phyloP scores from a whole-genome alignment of 2,329 filamentous ascomycete genomes.

The Venturiaceae sp. region DNA sequence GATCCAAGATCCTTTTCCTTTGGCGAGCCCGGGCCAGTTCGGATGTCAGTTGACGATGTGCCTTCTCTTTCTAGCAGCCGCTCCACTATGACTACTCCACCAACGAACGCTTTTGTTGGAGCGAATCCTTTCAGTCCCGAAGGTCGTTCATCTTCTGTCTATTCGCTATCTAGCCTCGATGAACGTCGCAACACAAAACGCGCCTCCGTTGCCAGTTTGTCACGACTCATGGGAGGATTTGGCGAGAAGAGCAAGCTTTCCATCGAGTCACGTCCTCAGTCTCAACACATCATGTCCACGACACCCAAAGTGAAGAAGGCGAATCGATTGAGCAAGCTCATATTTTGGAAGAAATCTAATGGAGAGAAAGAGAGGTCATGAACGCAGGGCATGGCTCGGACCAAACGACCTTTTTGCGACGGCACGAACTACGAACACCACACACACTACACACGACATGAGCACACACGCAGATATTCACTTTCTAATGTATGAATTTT shows the following conservation, averaged over 20 bases:
- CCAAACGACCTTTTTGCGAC: not conserved
- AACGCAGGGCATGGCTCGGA: not conserved
- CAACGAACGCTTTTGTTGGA: slow-evolving; percentile 35
- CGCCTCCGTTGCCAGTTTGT: slow-evolving; percentile 67
- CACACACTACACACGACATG: not conserved
- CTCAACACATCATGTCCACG: slow-evolving; percentile 40
- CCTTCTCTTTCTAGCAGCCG: slow-evolving; percentile 68
- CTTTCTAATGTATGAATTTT: not conserved
- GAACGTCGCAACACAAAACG: slow-evolving; percentile 55
- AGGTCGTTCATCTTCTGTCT: slow-evolving; percentile 29
- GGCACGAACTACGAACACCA: not conserved
- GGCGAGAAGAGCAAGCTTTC: slow-evolving; percentile 67
- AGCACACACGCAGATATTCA: not conserved
- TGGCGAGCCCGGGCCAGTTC: slow-evolving; percentile 60
- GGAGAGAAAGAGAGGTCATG: not conserved
- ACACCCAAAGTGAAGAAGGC: slow-evolving; percentile 43
- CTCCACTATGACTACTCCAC: slow-evolving; percentile 61
- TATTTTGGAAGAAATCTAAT: slow-evolving; percentile 59
- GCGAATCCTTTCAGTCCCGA: slow-evolving; percentile 13
- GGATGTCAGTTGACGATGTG: slow-evolving; percentile 63
- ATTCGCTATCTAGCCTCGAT: slow-evolving; percentile 20
- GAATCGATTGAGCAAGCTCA: slow-evolving; percentile 62
- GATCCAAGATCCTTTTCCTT: slow-evolving; percentile 55
- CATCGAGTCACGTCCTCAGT: slow-evolving; percentile 46
- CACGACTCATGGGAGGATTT: slow-evolving; percentile 62